Base-by-base conservation (phyloP, 2,329 filamentous ascomycete genomes). In the Dothistroma septosporum region DNA sequence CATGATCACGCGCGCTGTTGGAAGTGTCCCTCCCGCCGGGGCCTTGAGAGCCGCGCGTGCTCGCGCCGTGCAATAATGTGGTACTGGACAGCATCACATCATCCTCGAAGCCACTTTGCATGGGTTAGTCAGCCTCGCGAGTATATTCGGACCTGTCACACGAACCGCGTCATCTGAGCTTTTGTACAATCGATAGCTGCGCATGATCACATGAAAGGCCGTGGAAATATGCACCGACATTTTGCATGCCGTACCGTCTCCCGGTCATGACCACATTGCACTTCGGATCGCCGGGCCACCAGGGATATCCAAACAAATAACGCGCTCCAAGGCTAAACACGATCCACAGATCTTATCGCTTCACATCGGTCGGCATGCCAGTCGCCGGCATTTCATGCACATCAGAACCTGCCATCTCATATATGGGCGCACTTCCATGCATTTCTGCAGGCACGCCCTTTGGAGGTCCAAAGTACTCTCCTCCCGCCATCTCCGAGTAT, bases 401-500 rank as follows among this genome's bases (percentile, higher is more conserved):
- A 47, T 70, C 66, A 22, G 60, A 66, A 0, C 69, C 70, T 35
- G 66, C 58, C 71, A 73, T 70, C 58, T 73, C 71, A 57, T 69
- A 73, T 9, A 73, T 67, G 10, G 67, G 62, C 48, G 66, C 69
- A 24, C 58, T 58, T 1, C 70, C 70, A 28, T 69, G 61, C 65
- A 72, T 68, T 50, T 72, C 71, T 31, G 64, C 63, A 37, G 64
- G 57, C n/a, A 53, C 55, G 32, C 57, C 57, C 49, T 62, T 63
- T 35, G 52, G 35, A 31, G 62, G 64, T 21, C 60, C 66, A 53
- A 64, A 68, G 37, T 64, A 64, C 1, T 58, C 57, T 1, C 63
- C 64, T 9, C 67, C 69, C 22, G 71, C 70, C 70, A 74, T 70
- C 61, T 74, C 72, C 2, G 64, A 68, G 57, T 72, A 74, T 6